Evolutionary conservation across 164 flowering plant genomes (phyloP).

Genomic region (Cinnamomum micranthum): DNA sequence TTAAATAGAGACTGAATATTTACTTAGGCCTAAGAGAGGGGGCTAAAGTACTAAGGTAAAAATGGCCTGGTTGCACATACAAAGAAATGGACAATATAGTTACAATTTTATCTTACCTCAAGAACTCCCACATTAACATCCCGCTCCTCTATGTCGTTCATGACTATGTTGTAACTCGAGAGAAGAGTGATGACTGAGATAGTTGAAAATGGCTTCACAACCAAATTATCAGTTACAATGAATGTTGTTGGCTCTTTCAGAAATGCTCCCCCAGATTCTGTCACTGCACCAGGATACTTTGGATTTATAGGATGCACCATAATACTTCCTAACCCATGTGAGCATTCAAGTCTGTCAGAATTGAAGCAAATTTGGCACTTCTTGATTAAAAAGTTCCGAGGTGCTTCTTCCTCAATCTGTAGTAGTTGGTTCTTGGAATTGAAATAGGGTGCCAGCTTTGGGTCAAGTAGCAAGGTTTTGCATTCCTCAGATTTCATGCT

Average conservation of each 20-base stretch:
- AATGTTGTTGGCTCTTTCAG: slow-evolving; percentile 1
- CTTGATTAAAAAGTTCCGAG: too few relatives aligned
- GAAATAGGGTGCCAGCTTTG: slow-evolving; percentile 10
- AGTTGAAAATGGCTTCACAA: slow-evolving; percentile 12
- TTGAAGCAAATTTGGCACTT: neutral
- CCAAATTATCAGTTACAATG: slow-evolving; percentile 13
- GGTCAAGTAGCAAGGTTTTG: slow-evolving; percentile 9
- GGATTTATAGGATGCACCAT: neutral
- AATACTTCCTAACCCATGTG: neutral
- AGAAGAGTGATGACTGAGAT: slow-evolving; percentile 6
- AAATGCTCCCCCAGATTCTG: slow-evolving; percentile 8
- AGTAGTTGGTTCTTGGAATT: slow-evolving; percentile 4
- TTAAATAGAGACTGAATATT: too few relatives aligned
- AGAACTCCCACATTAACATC: slow-evolving; percentile 4
- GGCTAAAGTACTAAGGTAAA: too few relatives aligned
- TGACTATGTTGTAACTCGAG: neutral
- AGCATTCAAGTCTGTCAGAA: neutral
- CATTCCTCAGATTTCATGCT: slow-evolving; percentile 1
- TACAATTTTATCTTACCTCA: too few relatives aligned
- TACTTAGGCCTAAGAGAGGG: too few relatives aligned
- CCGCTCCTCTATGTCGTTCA: slow-evolving; percentile 10
- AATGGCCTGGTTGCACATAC: too few relatives aligned
- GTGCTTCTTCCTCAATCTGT: neutral
- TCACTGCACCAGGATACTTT: neutral
- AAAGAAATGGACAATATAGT: neutral